Conservation (phyloP, 495 filamentous ascomycete species). For the Penicillium longicatenatum region DNA sequence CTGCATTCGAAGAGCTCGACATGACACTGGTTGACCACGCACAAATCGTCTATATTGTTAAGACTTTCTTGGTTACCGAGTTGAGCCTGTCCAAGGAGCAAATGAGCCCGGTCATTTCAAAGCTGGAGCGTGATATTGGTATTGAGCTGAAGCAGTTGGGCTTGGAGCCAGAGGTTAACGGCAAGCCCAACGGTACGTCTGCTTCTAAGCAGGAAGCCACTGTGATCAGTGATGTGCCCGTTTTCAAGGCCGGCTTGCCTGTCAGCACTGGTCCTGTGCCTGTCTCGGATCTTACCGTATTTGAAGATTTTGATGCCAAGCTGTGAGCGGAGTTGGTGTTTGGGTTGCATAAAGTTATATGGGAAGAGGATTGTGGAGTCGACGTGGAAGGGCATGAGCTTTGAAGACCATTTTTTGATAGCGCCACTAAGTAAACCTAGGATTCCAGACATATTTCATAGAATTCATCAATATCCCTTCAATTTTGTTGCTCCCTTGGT, state of each 20-base stretch:
- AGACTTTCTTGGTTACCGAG: conserved; percentile 52
- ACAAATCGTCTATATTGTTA: conserved; percentile 46
- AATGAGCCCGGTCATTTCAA: conserved; percentile 43
- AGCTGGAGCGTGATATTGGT: conserved; percentile 46
- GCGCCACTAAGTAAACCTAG: background rate
- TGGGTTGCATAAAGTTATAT: conserved; percentile 4
- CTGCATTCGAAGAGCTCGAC: conserved; percentile 50
- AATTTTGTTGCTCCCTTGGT: too few relatives aligned
- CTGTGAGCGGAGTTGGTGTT: conserved; percentile 49
- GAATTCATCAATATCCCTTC: background rate
- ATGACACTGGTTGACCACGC: conserved; percentile 42
- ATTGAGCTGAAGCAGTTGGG: conserved; percentile 44
- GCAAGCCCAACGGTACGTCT: conserved; percentile 35
- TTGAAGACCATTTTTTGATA: background rate
- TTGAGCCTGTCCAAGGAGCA: conserved; percentile 45
- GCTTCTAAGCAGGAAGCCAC: conserved; percentile 32
- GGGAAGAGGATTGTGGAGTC: conserved; percentile 5
- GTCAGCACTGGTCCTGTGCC: conserved; percentile 70
- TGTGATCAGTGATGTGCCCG: conserved; percentile 70
- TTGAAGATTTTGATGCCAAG: conserved; percentile 79
- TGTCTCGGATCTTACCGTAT: conserved; percentile 74
- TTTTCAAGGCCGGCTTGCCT: conserved; percentile 71
- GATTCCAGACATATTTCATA: background rate
- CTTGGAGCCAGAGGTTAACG: conserved; percentile 34
- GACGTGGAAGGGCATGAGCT: conserved; percentile 12